Evolutionary conservation across 805 yeast species (phyloP).

Genomic region (Dipodascus geniculatus): DNA sequence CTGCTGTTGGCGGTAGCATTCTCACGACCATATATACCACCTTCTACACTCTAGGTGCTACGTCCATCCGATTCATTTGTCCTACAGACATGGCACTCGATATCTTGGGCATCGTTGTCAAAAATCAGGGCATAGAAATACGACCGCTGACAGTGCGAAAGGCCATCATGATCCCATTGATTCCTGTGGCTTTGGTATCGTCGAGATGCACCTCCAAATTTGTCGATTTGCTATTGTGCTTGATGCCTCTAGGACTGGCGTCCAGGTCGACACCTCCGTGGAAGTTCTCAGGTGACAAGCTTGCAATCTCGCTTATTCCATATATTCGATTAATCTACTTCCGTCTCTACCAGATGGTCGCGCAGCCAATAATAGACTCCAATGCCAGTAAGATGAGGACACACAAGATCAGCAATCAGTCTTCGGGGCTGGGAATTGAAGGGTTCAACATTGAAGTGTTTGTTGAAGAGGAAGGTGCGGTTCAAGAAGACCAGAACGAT

Average conservation of each 20-base stretch:
- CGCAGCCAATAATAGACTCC: conserved; percentile 14
- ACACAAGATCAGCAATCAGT: conserved; percentile 6
- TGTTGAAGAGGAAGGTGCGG: not conserved
- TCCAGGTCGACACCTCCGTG: conserved; percentile 12
- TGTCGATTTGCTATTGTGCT: conserved; percentile 7
- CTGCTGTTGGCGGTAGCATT: conserved; percentile 11
- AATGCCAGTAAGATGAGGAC: conserved; percentile 9
- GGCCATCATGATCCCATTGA: conserved; percentile 16
- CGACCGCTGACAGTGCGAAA: conserved; percentile 11
- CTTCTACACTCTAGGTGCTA: conserved; percentile 22
- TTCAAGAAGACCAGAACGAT: not conserved
- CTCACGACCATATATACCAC: conserved; percentile 14
- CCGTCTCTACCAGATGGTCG: conserved; percentile 8
- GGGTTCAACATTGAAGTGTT: not conserved
- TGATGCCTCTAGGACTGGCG: conserved; percentile 14
- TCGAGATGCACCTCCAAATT: conserved; percentile 12
- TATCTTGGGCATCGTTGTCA: conserved; percentile 15
- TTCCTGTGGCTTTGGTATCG: conserved; percentile 16
- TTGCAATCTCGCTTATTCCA: conserved; percentile 13
- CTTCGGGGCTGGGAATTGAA: not conserved
- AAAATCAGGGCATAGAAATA: conserved; percentile 6
- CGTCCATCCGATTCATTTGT: conserved; percentile 18
- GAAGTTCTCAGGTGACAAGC: conserved; percentile 14
- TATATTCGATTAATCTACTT: conserved; percentile 12
- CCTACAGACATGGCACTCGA: conserved; percentile 17